Evolutionary conservation across 768 basidiomycete species (phyloP), one percentile per base, ranked within the genome.

Genomic region (Termitomyces sp.): DNA sequence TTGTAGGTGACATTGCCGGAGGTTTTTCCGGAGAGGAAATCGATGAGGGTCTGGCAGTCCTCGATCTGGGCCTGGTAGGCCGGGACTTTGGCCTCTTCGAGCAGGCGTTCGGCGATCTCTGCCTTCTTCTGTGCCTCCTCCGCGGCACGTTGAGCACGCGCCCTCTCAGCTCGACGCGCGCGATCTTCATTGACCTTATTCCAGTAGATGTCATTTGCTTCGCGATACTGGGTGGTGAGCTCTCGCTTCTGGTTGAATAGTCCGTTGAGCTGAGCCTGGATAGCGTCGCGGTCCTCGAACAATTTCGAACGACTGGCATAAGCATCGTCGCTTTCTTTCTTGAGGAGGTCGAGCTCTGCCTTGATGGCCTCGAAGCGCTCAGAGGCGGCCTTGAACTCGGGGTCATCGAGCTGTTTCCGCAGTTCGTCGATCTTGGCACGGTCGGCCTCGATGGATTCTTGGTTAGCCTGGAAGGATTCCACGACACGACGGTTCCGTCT

Each of bases 21-120:
- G 44, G 73, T 71, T 70, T 86, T 89, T 23, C 88, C 88, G 17
- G 81, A 85, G 72, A 97, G 85, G 67, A 78, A 85, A 70, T 94
- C 89, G 67, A 96, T 87, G 62, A 97, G 83, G 3, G 89, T 96
- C 67, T 91, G 88, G 74, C 94, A 98, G 69, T 98, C 97, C 75
- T 98, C 93, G 64, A 99, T 94, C 69, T 98, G 85, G 53, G 85
- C 79, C 66, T 92, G 91, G 79, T 83, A 98, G 0, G 97, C 97
- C 28, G 97, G 95, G 23, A 79, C 66, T 57, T 86, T 83, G 23
- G 97, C 97, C 68, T 98, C 94, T 58, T 99, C 97, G 51, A 89
- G 85, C 47, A 98, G 70, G 40, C 84, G 86, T 62, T 89, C 82
- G 10, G 83, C 87, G 57, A 87, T 78, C 67, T 94, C 93, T 70